phyloP scores from a whole-genome alignment of 176 grass and related monocot species.

The Paspalum notatum region DNA sequence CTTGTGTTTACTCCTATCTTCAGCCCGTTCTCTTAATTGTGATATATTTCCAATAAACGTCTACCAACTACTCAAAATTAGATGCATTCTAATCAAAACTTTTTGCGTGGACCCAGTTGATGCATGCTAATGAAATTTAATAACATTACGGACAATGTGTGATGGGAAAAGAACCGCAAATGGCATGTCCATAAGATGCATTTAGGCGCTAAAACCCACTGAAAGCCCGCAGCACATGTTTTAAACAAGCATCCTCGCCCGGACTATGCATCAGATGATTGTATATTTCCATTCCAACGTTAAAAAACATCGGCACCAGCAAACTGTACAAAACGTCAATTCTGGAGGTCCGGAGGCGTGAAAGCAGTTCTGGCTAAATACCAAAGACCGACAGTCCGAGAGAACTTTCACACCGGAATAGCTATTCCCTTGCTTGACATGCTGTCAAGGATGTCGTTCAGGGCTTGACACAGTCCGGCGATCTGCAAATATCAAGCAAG shows the following conservation, averaged over 20 bases:
- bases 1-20: not conserved
- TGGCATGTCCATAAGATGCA: too few species aligned
- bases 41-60: too few species aligned
- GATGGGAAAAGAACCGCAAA: too few species aligned
- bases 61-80: too few species aligned
- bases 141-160: too few species aligned
- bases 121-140: too few species aligned
- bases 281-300: not conserved
- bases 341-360: not conserved
- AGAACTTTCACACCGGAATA: conserved; percentile 60
- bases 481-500: conserved; percentile 51
- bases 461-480: conserved; percentile 83
- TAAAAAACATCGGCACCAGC: not conserved
- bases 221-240: not conserved
- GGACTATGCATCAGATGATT: not conserved
- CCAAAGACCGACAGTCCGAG: not conserved
- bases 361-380: not conserved
- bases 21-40: not conserved
- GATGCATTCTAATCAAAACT: too few species aligned
- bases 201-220: not conserved
- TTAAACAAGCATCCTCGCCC: not conserved
- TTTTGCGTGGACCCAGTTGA: too few species aligned
- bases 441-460: conserved; percentile 96
- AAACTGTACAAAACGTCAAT: conserved; percentile 47
- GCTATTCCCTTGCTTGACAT: conserved; percentile 88